A percentile compares a stretch with the other conserved stretches of the same genome.
Conservation (phyloP, 306 rosid genomes). For the Rosa chinensis region DNA sequence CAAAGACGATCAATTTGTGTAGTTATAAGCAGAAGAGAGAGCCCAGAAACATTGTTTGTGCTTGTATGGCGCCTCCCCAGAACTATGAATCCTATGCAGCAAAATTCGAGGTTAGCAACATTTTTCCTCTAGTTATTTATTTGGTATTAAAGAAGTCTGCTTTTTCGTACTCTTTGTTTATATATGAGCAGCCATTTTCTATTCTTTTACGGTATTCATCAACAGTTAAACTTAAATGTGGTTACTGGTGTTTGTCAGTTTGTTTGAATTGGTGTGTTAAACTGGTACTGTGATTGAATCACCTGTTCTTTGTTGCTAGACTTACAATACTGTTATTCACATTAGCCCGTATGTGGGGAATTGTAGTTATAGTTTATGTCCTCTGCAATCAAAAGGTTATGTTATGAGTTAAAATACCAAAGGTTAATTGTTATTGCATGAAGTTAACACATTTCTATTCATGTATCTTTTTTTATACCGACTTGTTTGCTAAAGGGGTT, state of each 20-base stretch:
- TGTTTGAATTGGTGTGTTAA: background rate
- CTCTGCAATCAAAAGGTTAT: background rate
- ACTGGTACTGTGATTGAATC: background rate
- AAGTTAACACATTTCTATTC: background rate
- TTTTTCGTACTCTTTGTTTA: background rate
- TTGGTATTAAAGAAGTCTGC: background rate
- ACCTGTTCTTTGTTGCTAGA: background rate
- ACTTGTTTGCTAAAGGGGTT: background rate
- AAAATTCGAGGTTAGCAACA: constrained; percentile 48
- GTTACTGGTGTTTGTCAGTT: background rate
- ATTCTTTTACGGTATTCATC: background rate
- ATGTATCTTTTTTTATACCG: background rate
- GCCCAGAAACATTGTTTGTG: constrained; percentile 53
- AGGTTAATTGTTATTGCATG: background rate
- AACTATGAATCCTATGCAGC: constrained; percentile 54
- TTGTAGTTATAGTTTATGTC: background rate
- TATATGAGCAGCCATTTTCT: background rate
- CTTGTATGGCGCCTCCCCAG: constrained; percentile 79
- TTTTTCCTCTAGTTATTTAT: background rate
- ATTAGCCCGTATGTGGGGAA: background rate
- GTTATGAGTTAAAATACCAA: background rate
- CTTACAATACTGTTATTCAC: background rate
- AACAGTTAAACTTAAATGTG: background rate
- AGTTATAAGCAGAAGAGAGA: constrained; percentile 30
- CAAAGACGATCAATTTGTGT: constrained; percentile 25